A percentile compares a stretch with the other conserved stretches of the same genome.
phyloP scores from a whole-genome alignment of 768 basidiomycete species.

The Hysterangium stoloniferum region DNA sequence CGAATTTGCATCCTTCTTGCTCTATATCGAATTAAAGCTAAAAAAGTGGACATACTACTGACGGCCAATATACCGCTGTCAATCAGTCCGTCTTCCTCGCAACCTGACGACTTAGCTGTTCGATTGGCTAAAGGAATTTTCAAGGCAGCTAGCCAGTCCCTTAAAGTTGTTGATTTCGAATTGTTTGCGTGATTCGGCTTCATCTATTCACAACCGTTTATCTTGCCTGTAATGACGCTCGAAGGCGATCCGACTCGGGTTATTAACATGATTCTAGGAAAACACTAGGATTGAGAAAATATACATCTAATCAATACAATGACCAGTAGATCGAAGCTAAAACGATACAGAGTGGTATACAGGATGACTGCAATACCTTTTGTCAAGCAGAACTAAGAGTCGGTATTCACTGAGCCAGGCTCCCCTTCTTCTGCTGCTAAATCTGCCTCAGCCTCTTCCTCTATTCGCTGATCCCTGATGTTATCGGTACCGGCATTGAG shows the following conservation, averaged over 20 bases:
- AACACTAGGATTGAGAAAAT: slow-evolving; percentile 9
- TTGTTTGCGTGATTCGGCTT: slow-evolving; percentile 50
- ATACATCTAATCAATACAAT: neutral
- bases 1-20: slow-evolving; percentile 71
- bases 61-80: slow-evolving; percentile 71
- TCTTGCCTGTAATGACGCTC: neutral
- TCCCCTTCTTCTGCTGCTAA: slow-evolving; percentile 37
- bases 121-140: slow-evolving; percentile 42
- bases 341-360: neutral
- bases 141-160: slow-evolving; percentile 42
- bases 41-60: slow-evolving; percentile 74
- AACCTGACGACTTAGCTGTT: slow-evolving; percentile 33
- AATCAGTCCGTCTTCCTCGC: slow-evolving; percentile 33
- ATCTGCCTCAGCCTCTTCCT: slow-evolving; percentile 54
- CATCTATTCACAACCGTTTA: slow-evolving; percentile 3
- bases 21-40: slow-evolving; percentile 67
- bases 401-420: neutral
- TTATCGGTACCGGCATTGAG: slow-evolving; percentile 45
- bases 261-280: neutral
- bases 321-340: neutral
- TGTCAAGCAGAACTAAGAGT: neutral
- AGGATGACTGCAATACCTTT: neutral
- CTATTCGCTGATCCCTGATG: slow-evolving; percentile 55
- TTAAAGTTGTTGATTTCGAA: slow-evolving; percentile 58
- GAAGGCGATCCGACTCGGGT: neutral